Conservation (phyloP, 495 filamentous ascomycete genomes). For the Physcia stellaris region DNA sequence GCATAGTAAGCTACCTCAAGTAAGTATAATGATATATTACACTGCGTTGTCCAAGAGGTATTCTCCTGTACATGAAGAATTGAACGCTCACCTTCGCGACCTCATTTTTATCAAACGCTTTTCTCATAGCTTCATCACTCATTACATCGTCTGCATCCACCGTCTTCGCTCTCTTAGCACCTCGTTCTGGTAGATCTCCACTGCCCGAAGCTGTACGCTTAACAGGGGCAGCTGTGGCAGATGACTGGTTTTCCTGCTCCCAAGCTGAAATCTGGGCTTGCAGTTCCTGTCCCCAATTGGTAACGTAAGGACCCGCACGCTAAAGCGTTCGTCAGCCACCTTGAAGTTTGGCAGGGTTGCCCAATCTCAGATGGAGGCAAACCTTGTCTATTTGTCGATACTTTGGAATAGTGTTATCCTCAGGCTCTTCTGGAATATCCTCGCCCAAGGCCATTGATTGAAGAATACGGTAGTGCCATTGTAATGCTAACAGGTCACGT, state of each 20-base stretch:
- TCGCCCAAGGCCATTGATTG: slow-evolving; percentile 89
- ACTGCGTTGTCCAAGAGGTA: too few species aligned
- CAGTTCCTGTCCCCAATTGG: slow-evolving; percentile 61
- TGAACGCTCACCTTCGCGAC: slow-evolving; percentile 47
- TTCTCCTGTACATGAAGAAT: too few species aligned
- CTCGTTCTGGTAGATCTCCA: slow-evolving; percentile 14
- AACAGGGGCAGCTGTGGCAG: slow-evolving; percentile 23
- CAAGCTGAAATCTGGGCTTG: slow-evolving; percentile 36
- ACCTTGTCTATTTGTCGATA: slow-evolving; percentile 74
- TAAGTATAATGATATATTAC: too few species aligned
- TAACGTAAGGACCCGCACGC: slow-evolving; percentile 61
- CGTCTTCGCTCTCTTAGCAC: slow-evolving; percentile 36
- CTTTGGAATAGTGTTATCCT: slow-evolving; percentile 78
- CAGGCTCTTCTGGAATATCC: slow-evolving; percentile 63
- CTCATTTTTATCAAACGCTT: slow-evolving; percentile 40
- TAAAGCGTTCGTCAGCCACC: too few species aligned
- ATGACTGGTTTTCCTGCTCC: slow-evolving; percentile 23
- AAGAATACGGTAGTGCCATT: slow-evolving; percentile 96
- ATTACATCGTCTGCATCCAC: slow-evolving; percentile 23
- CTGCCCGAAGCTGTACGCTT: slow-evolving; percentile 32
- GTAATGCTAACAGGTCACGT: slow-evolving; percentile 38
- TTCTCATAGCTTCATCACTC: slow-evolving; percentile 46
- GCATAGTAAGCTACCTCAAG: slow-evolving; percentile 44
- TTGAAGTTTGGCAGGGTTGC: slow-evolving; percentile 7
- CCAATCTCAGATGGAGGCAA: slow-evolving; percentile 3